Base-by-base conservation (phyloP, 768 basidiomycete genomes). In the Neoboletus subvelutipes region DNA sequence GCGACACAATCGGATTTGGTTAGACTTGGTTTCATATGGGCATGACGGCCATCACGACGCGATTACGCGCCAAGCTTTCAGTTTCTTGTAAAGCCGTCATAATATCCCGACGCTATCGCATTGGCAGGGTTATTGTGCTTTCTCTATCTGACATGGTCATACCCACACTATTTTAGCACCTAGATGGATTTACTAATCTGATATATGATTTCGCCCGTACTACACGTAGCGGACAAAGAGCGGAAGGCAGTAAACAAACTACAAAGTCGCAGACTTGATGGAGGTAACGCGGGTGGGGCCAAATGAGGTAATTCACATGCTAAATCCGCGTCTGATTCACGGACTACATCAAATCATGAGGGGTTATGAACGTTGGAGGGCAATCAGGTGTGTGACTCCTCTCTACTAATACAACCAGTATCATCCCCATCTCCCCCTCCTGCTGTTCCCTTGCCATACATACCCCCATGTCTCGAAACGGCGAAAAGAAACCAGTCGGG, bases 401-500 rank as follows among this genome's bases (percentile, higher is more conserved):
- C 28, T 20, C 43, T 31, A 45, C 10, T 17, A 28, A 54, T 36
- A 40, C n/a, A 7, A n/a, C 10, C 7, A 31, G 17, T 42, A 9
- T 15, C 36, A 24, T 34, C 22, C 11, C 20, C 22, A 17, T 17
- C 39, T 42, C 39, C 7, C 13, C 26, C 22, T 22, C 17, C 24
- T 13, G 3, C 20, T n/a, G 29, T 34, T 18, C 40, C 26, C 46
- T 45, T 37, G 34, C 37, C 36, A 45, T 31, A 37, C 50, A 20
- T 28, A n/a, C 15, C 34, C 39, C 39, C 40, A 86, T 85, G 84
- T 78, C 85, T 58, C 75, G 81, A 63, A 77, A 76, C 57, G 69
- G 74, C 39, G 83, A 81, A 71, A 89, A 86, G 77, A 90, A 87
- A 67, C 86, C 88, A 20, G 86, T 92, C 11, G 86, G 87, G 34